Evolutionary conservation across 2,329 filamentous ascomycete genomes (phyloP).

Genomic region (Botryotinia narcissicola): DNA sequence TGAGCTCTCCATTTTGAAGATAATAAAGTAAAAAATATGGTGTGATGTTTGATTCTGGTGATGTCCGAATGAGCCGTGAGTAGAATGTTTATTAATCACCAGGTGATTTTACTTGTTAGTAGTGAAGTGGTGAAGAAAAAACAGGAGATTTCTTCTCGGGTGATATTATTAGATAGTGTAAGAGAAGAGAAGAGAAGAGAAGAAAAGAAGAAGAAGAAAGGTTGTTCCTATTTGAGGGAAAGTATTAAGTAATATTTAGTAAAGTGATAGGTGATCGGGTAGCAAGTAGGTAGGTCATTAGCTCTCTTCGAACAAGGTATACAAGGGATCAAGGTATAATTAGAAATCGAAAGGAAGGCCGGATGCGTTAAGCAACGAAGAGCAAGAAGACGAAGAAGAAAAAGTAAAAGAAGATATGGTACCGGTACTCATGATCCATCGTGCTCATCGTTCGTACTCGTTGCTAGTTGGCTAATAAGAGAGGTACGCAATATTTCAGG

Average conservation of each 20-base stretch:
- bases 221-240: background rate
- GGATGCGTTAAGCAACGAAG: background rate
- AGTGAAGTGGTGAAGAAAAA: background rate
- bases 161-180: background rate
- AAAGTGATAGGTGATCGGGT: background rate
- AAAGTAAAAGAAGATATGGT: background rate
- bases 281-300: background rate
- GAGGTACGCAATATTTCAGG: background rate
- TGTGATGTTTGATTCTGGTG: background rate
- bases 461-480: background rate
- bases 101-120: background rate
- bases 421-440: background rate
- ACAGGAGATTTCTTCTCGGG: background rate
- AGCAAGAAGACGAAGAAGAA: background rate
- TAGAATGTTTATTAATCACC: background rate
- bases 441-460: background rate
- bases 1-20: conserved; percentile 15
- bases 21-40: background rate
- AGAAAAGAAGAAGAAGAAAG: background rate
- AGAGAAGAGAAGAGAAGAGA: background rate
- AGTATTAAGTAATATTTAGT: background rate
- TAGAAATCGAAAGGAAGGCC: background rate
- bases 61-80: background rate
- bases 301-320: background rate
- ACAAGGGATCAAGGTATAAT: background rate